Conservation (phyloP, 163 green algal genomes). For the Coccomyxa subellipsoidea region DNA sequence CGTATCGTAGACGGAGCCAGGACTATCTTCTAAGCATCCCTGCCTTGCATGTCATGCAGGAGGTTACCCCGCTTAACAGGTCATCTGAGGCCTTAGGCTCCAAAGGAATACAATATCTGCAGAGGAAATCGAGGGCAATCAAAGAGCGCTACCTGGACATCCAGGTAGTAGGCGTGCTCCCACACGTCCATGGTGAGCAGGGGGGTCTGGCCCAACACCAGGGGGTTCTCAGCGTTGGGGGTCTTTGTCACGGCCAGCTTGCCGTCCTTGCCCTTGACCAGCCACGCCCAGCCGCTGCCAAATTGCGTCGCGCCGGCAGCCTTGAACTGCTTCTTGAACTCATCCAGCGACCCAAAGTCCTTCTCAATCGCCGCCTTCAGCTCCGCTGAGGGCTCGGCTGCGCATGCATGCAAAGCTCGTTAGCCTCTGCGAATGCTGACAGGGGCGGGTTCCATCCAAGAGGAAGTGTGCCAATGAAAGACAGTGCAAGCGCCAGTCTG, state of each 20-base stretch:
- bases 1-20: no score
- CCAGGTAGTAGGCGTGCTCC: slow-evolving; percentile 55
- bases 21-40: no score
- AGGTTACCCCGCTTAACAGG: no score
- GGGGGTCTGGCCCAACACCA: slow-evolving; percentile 35
- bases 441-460: no score
- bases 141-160: slow-evolving; percentile 15
- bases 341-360: slow-evolving; percentile 52
- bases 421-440: no score
- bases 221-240: slow-evolving; percentile 67
- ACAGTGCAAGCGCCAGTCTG: no score
- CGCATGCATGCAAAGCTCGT: no score
- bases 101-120: neutral
- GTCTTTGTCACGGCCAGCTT: slow-evolving; percentile 66
- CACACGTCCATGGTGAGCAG: slow-evolving; percentile 72
- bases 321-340: slow-evolving; percentile 63
- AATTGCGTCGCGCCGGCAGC: slow-evolving; percentile 54
- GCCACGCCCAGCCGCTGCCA: slow-evolving; percentile 61
- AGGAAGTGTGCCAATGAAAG: no score
- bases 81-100: neutral
- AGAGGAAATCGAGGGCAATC: neutral
- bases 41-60: no score
- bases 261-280: slow-evolving; percentile 37
- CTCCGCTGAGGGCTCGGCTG: slow-evolving; percentile 42
- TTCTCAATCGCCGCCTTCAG: slow-evolving; percentile 56